Base-by-base conservation (phyloP, 106 monocot genomes). In the Dioscorea zingiberensis region DNA sequence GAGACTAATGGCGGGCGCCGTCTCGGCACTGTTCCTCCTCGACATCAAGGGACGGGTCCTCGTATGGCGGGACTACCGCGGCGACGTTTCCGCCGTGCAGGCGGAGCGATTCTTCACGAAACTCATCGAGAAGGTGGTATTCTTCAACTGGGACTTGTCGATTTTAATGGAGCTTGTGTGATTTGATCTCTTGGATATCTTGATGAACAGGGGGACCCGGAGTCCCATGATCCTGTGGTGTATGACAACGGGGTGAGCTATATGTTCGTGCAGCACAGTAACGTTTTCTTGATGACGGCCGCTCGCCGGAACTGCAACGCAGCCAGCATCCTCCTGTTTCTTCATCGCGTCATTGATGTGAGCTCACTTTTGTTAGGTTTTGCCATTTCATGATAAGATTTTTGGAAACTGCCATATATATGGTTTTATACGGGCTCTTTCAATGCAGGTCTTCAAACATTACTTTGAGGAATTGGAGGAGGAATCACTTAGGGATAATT, bases 51-150 rank as follows among this genome's bases (percentile, higher is more conserved):
- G 94, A 22, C 83, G 94, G 19, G 84, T 94, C n/a, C 89, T 94
- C 27, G 81, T 94, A 9, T 94, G 94, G 94, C 80, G 94, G 44
- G 94, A 94, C 80, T 89, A 81, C 77, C 94, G 94, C 54, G 94
- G 94, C 14, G 94, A 94, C 67, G 94, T 89, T 25, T 84, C 94
- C 18, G 83, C 89, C 66, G 66, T 86, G 53, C 94, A 94, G 61
- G 89, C 94, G 19, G 94, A 94, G 84, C 80, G 78, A 3, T 94
- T 94, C 89, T 94, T 94, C 86, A 94, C 93, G 47, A 94, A 94
- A 65, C 76, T 86, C 55, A 76, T 94, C 63, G 94, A 94, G 69
- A 89, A 85, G 67, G 94, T 83, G 79, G 94, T 94, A 6, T 13
- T 23, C 27, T 22, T 38, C 10, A 38, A 8, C 38, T 2, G 9